Evolutionary conservation across 306 rosid genomes (phyloP), one percentile per base, ranked within the genome.

Genomic region (Prunus mongolica): DNA sequence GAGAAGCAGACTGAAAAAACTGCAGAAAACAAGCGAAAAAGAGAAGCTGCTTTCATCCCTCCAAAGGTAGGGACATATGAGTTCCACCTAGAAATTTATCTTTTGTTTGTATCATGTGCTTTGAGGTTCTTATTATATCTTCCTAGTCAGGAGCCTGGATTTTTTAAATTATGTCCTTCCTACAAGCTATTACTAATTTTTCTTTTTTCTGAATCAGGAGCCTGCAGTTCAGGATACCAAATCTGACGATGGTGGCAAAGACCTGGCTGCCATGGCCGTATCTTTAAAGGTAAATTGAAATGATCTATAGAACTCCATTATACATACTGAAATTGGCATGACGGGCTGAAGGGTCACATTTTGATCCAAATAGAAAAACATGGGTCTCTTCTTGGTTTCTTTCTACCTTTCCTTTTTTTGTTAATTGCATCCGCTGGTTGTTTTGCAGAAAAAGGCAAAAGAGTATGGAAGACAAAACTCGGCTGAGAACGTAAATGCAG

Each of bases 21-120:
- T 22, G 92, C 98, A 30, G 96, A 92, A 79, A 89, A 72, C 87
- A 90, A 95, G 81, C 84, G 91, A 82, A 95, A 88, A 85, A 80
- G 98, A 83, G 98, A 92, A 24, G 92, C 88, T 78, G 87, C 91
- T 44, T 95, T 85, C 84, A 72, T 95, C 69, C 96, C 97, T 19
- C 98, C 98, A 2, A 57, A 87, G 96, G 97, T 89, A 38, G 9
- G 13, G 22, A 28, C 18, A 60, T 52, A 0, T 20, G 44, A 25
- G 67, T 11, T 38, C 25, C 18, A 44, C 19, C 19, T 25, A 19
- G 12, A 51, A 30, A 3, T n/a, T 45, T 19, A 50, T 12, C 28
- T 24, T 11, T 20, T 65, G 8, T 68, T 78, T 61, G 20, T 34
- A 9, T 14, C 3, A 8, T 45, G 6, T 41, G 19, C 74, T 73